phyloP scores from a whole-genome alignment of 1,284 basidiomycete species.

The Ceratobasidium papillatum region DNA sequence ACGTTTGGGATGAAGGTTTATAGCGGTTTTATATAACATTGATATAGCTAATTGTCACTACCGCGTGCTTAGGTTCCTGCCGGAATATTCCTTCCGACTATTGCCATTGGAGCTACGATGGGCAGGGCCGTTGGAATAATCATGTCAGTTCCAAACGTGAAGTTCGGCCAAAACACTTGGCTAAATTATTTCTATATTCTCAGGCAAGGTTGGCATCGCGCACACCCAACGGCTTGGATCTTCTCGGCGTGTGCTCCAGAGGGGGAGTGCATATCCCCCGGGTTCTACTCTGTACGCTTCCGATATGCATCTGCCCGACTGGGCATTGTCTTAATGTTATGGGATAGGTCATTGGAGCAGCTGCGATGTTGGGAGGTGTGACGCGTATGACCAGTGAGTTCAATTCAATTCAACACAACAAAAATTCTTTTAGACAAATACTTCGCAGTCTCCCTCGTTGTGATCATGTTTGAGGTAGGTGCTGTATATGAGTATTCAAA shows the following conservation, averaged over 20 bases:
- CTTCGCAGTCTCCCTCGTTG: slow-evolving; percentile 69
- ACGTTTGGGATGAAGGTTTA: slow-evolving; percentile 78
- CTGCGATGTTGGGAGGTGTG: slow-evolving; percentile 81
- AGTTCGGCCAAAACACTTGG: not conserved
- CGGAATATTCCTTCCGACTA: slow-evolving; percentile 77
- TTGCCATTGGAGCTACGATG: slow-evolving; percentile 73
- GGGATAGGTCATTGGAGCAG: slow-evolving; percentile 70
- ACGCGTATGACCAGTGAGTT: slow-evolving; percentile 79
- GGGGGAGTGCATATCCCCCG: slow-evolving; percentile 75
- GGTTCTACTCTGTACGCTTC: slow-evolving; percentile 72
- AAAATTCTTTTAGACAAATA: slow-evolving; percentile 3
- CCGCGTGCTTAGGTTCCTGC: slow-evolving; percentile 64
- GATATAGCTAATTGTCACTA: not conserved
- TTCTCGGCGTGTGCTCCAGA: slow-evolving; percentile 76
- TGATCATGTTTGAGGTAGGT: slow-evolving; percentile 73
- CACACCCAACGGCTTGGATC: slow-evolving; percentile 70
- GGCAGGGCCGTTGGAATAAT: slow-evolving; percentile 74
- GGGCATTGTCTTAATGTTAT: not conserved
- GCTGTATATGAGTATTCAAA: not conserved
- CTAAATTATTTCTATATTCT: not conserved
- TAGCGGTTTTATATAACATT: slow-evolving; percentile 41
- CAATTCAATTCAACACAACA: not conserved
- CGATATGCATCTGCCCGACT: not conserved
- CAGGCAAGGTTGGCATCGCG: slow-evolving; percentile 70
- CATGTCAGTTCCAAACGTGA: slow-evolving; percentile 57